Percentiles rank a stretch among this genome's conserved stretches.
Conservation (phyloP, 164 flowering plant species). For the Liquidambar formosana region DNA sequence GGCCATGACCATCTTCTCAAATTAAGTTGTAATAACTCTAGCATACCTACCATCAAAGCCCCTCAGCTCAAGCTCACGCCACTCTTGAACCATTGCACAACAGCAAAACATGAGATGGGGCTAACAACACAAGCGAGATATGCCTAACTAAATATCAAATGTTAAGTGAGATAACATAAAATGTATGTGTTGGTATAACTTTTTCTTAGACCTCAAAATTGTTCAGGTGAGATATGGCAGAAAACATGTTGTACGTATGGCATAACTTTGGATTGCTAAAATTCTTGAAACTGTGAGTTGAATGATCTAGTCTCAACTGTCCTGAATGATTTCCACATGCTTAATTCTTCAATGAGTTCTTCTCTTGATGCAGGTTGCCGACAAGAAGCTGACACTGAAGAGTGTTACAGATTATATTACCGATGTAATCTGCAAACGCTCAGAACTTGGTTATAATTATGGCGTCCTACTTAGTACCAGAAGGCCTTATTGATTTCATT, state of each 20-base stretch:
- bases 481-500: constrained; percentile 98
- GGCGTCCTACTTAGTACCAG: constrained; percentile 97
- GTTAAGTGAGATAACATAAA: too few species aligned
- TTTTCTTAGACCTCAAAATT: too few species aligned
- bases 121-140: too few species aligned
- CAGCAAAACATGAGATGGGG: constrained; percentile 56
- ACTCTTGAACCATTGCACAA: constrained; percentile 56
- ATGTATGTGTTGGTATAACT: too few species aligned
- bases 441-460: constrained; percentile 81
- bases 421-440: constrained; percentile 83
- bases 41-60: constrained; percentile 27
- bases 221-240: too few species aligned
- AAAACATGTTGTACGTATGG: too few species aligned
- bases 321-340: too few species aligned
- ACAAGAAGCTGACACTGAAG: constrained; percentile 81
- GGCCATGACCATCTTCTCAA: background rate
- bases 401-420: constrained; percentile 89
- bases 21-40: background rate
- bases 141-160: too few species aligned
- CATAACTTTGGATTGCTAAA: too few species aligned
- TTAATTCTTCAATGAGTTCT: background rate
- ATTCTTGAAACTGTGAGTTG: too few species aligned
- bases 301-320: too few species aligned
- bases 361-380: constrained; percentile 72
- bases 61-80: constrained; percentile 44